Evolutionary conservation across 176 grass and related monocot genomes (phyloP), one percentile per base, ranked within the genome.

Genomic region (Rhynchospora tenuis): DNA sequence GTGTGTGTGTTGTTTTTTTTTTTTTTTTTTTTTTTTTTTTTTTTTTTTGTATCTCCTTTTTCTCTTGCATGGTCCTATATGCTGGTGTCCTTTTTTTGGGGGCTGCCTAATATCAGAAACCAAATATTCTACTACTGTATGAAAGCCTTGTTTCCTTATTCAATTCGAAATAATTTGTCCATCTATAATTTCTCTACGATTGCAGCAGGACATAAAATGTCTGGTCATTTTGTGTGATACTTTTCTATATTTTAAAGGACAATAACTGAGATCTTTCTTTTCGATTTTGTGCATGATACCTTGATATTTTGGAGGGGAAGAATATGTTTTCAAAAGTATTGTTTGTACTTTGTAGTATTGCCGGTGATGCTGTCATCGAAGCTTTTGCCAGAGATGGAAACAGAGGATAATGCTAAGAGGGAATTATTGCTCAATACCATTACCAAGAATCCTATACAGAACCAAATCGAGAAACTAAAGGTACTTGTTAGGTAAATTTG

Each of bases 351-450:
- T 86, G 47, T 92, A 98, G 92, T 98, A 86, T 59, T 91, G 46
- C 92, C 95, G 83, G 92, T 98, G 29, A 94, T 98, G 95, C 86
- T 94, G n/a, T 93, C 91, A 2, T 94, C 92, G 86, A 98, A 98
- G 76, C 84, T 98, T 27, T 87, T 94, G 29, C 89, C 92, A 58
- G 89, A 94, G 74, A 98, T 93, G 89, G 92, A 98, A 90, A 74
- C 87, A 66, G 95, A 94, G 86, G 92, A 98, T 88, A 91, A 90
- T 73, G 72, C 89, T 75, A 98, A 94, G 43, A 88, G 92, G 70
- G 92, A 98, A 12, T 87, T 87, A 10, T 89, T 97, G 54, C 76
- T 97, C 68, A 90, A 89, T 81, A 88, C 88, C 46, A 93, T 94
- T 81, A 73, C 90, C 52, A 94, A 88, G 87, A 73, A 89, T 83